Evolutionary conservation across 345 rosid species (phyloP).

Genomic region (Hibiscus syriacus): DNA sequence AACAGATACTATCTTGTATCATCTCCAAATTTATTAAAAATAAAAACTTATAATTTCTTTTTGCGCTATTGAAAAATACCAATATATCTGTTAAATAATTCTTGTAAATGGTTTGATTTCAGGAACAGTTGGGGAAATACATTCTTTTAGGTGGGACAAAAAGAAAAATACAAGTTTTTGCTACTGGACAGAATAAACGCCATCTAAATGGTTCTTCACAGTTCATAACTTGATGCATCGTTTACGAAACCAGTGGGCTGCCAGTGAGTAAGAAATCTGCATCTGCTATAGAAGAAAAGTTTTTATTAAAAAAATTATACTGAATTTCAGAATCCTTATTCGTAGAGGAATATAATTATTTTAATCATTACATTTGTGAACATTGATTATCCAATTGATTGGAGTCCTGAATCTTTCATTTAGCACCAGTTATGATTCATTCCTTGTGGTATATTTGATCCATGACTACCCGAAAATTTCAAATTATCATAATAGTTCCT

Average conservation of each 20-base stretch:
- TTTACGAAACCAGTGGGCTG: background rate
- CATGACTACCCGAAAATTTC: no score
- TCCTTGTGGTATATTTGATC: no score
- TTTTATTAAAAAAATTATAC: background rate
- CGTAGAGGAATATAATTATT: background rate
- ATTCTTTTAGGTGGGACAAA: background rate
- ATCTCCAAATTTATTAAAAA: no score
- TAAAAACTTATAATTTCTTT: no score
- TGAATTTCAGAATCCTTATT: background rate
- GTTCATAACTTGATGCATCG: background rate
- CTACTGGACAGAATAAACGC: background rate
- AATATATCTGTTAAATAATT: background rate
- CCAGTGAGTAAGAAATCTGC: background rate
- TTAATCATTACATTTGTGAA: background rate
- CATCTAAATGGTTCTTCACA: conserved; percentile 1
- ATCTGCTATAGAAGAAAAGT: background rate
- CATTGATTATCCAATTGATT: background rate
- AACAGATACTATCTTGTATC: no score
- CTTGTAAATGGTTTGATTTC: background rate
- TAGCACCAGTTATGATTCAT: background rate
- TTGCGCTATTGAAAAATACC: background rate
- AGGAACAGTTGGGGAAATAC: conserved; percentile 2
- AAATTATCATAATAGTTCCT: no score
- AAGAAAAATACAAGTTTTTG: background rate
- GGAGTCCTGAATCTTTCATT: background rate